Evolutionary conservation across 306 rosid genomes (phyloP), one percentile per base, ranked within the genome.

Genomic region (Castanospermum australe): DNA sequence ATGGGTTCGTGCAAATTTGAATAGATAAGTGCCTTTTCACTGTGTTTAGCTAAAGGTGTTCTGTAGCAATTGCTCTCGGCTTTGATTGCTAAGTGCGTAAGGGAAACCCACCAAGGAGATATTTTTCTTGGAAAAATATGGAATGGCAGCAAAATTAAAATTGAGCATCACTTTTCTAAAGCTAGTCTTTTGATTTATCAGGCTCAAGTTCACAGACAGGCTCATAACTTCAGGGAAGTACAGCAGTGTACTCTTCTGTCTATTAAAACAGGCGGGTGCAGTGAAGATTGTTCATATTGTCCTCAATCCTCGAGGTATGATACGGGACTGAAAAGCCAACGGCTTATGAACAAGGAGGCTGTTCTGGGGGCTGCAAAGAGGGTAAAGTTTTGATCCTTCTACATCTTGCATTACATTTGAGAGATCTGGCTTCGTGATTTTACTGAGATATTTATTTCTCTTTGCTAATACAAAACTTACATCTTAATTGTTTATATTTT

Each of bases 241-340:
- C 99, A 95, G 79, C 98, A 95, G 82, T 95, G 99, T 78, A 95
- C 99, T 72, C 96, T 95, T 24, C 86, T 95, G 24, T 95, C 99
- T 47, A 90, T 95, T 47, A 95, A 95, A 89, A 95, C 99, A 2
- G 99, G 99, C 30, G 99, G 99, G 24, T 95, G 99, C 67, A 95
- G 99, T 87, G 99, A 95, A 85, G 98, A 95, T 79, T 95, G 99
- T 63, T 92, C 99, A 2, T 95, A 95, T 65, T 95, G 99, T 48
- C 99, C 99, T 67, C 99, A 95, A 44, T 95, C 99, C 2, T 95
- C 99, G 10, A 87, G 93, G 77, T 92, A 95, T 80, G 82, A 91
- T 24, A 92, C 99, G 0, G 99, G 99, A 60, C 72, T 95, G 33
- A 95, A 95, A 79, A 88, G 90, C 50, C 98, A 92, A 22, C 81